Evolutionary conservation across 139 green algal species (phyloP), one percentile per base, ranked within the genome.

Genomic region (Mesotaenium endlicherianum): DNA sequence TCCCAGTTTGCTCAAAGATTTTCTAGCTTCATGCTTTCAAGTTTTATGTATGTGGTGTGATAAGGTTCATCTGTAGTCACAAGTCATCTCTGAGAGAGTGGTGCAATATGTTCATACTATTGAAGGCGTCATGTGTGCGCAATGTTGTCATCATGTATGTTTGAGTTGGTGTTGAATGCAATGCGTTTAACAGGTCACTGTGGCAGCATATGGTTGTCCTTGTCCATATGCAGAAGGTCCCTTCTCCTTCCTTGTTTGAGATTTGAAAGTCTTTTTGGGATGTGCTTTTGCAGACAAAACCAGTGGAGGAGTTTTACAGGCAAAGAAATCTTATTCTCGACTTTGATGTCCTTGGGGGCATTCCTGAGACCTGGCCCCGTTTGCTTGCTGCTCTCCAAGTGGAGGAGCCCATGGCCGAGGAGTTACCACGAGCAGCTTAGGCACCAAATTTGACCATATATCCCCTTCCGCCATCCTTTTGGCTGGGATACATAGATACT

Each of bases 291-390:
- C 83, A 89, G 86, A 79, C 41, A 58, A 90, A 75, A 14, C 94
- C 94, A 2, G 94, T 99, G 39, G 96, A 98, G 85, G 86, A 95
- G 0, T 95, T 91, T 42, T 99, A 97, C 87, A 72, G 87, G 8
- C 42, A 89, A 2, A 34, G 68, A 41, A 93, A 92, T 30, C 68
- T 31, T n/a, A 84, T 98, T 72, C 42, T 96, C 11, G 92, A 98
- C 68, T 99, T 98, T 91, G 90, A 97, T 81, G 95, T 99, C 79
- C 95, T 90, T 3, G 90, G 89, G 0, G 96, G 96, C 50, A 98
- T 99, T 68, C 95, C 95, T 0, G 92, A 98, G 81, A 98, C 95
- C 1, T 88, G 97, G 78, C 95, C 95, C 1, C 59, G 71, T 1
- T 87, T 98, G 75, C 78, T 96, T 68, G 79, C 77, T n/a, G 43